Conservation (phyloP, 768 basidiomycete species). For the Boletus reticulatus region DNA sequence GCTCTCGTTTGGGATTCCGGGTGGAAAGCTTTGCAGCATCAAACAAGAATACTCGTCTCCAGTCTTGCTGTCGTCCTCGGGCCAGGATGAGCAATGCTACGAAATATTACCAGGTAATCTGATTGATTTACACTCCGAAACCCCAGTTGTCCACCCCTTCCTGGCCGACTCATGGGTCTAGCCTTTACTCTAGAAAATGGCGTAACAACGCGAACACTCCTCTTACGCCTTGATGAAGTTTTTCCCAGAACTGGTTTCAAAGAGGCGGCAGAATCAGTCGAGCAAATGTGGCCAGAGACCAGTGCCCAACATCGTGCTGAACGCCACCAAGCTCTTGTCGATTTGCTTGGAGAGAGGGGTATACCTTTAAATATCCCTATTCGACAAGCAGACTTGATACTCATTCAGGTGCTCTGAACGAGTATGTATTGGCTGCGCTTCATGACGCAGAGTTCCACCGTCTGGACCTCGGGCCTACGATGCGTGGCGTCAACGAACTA, state of each 20-base stretch:
- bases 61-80: neutral
- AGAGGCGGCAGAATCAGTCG: neutral
- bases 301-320: neutral
- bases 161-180: neutral
- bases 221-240: neutral
- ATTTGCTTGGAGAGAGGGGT: constrained; percentile 27
- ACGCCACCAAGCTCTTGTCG: constrained; percentile 42
- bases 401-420: constrained; percentile 46
- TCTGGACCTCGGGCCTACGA: constrained; percentile 46
- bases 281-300: neutral
- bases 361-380: neutral
- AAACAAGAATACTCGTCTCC: neutral
- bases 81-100: neutral
- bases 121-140: neutral
- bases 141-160: no score
- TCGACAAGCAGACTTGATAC: neutral
- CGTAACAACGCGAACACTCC: neutral
- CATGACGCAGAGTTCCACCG: constrained; percentile 42
- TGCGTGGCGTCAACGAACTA: constrained; percentile 47
- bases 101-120: neutral
- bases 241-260: constrained; percentile 4
- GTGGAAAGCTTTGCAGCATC: neutral
- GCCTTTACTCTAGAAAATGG: neutral
- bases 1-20: neutral
- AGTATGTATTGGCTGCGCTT: constrained; percentile 43